These are phyloP conservation scores for Sarocladiaceae sp. DNA, from an alignment of 2,329 filamentous ascomycete species.

Conservation along the genomic window DNA sequence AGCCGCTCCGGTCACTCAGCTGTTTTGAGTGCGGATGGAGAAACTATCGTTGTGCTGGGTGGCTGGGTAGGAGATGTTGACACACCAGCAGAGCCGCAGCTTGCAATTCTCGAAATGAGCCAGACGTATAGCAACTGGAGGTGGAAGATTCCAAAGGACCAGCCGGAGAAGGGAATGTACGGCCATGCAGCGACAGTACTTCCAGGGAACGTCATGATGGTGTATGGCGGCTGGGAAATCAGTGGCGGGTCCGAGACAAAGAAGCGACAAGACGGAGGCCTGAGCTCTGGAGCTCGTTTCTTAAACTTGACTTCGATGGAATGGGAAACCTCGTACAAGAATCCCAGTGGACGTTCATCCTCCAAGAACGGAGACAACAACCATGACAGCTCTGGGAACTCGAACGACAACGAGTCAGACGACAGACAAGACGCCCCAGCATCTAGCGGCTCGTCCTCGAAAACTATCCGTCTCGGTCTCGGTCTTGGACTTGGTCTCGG, in stretches of 20 bases:
- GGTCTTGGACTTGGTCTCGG: conserved; percentile 62
- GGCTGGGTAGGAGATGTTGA: conserved; percentile 85
- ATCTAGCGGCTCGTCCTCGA: conserved; percentile 14
- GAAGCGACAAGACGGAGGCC: conserved; percentile 27
- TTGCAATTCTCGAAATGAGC: conserved; percentile 70
- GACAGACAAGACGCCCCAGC: conserved; percentile 17
- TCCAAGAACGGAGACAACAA: background rate
- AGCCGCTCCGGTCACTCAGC: conserved; percentile 86
- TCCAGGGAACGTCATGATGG: conserved; percentile 63
- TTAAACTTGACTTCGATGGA: conserved; percentile 52
- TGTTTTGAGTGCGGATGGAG: conserved; percentile 72
- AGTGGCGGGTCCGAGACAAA: conserved; percentile 22
- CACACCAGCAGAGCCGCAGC: conserved; percentile 72
- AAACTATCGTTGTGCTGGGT: conserved; percentile 70
- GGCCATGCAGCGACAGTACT: conserved; percentile 58
- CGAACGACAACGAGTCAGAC: background rate
- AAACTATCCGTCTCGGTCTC: conserved; percentile 40
- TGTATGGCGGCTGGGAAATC: conserved; percentile 56
- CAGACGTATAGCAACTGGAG: conserved; percentile 68
- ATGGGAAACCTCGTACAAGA: conserved; percentile 46
- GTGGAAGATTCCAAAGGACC: conserved; percentile 57
- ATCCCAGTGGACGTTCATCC: conserved; percentile 28
- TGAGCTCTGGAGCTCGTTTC: conserved; percentile 36
- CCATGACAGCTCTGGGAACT: conserved; percentile 7
- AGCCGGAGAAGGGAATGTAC: conserved; percentile 45